Evolutionary conservation across 371 early-diverging fungal genomes (phyloP), one percentile per base, ranked within the genome.

Genomic region (Batrachochytrium dendrobatidis): DNA sequence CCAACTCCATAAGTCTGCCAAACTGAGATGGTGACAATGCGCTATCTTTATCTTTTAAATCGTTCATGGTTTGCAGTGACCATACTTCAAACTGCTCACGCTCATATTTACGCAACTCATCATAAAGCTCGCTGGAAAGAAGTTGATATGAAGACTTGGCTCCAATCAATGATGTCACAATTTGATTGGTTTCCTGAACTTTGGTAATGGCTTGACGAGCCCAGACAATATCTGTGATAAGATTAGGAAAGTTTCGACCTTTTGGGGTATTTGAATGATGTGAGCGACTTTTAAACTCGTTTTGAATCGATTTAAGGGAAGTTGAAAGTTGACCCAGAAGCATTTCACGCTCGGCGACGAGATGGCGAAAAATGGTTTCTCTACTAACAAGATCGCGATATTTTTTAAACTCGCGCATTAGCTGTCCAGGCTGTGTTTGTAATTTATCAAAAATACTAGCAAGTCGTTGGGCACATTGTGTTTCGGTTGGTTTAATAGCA

Each of bases 371-470:
- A 43, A 79, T 62, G 6, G 57, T 34, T 7, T 66, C 68, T 5
- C 66, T 32, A 25, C 69, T 39, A 26, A 75, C 32, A 12, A 75
- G 35, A 28, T 68, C 68, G 7, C 58, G 59, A 53, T 73, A 74
- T 43, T 64, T 59, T 57, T 76, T 72, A 63, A 73, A 79, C 56
- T 76, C 76, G 45, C 74, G 68, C 4, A 76, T 60, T 28, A 79
- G 67, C 64, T 79, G 79, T 39, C 62, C 59, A 0, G 79, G 74
- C 25, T 75, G 74, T 3, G 48, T 49, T 31, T 69, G 74, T 6
- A 74, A 55, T 3, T 62, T 50, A 15, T 53, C 56, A 35, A 79
- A 71, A 26, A 73, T 25, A 6, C 60, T 22, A 52, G 66, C 56
- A 4, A 79, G 68, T 26, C 65, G 65, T 24, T 29, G 43, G 2